Evolutionary conservation across 2,329 filamentous ascomycete genomes (phyloP).

Genomic region (Aspergillus pseudotamarii): DNA sequence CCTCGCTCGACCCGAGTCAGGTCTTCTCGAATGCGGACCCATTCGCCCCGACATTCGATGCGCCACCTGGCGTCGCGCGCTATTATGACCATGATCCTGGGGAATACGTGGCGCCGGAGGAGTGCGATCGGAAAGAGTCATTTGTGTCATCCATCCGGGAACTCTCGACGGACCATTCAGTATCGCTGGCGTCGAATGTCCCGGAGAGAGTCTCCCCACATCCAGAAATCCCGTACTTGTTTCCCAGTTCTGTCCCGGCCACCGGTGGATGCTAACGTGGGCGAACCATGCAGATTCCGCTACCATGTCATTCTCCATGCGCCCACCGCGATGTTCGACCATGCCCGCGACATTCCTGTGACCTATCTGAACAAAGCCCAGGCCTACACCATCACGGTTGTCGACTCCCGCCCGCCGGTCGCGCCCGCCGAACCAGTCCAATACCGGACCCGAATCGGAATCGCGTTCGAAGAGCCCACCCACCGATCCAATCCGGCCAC

Average conservation of each 20-base stretch:
- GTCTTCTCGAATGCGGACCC: background rate
- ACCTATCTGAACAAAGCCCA: constrained; percentile 98
- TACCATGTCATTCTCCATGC: constrained; percentile 87
- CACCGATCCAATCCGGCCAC: constrained; percentile 76
- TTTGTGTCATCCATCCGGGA: background rate
- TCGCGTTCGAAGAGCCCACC: constrained; percentile 90
- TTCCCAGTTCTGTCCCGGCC: background rate
- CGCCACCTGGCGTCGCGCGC: background rate
- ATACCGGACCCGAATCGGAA: constrained; percentile 83
- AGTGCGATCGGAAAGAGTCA: background rate
- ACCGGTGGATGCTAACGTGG: background rate
- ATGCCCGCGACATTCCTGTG: constrained; percentile 85
- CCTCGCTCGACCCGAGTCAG: background rate
- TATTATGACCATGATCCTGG: background rate
- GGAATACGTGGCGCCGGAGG: background rate
- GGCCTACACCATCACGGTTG: constrained; percentile 79
- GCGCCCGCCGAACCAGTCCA: constrained; percentile 62
- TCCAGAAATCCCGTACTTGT: background rate
- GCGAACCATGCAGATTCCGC: background rate
- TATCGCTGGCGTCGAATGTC: background rate
- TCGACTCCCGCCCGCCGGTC: constrained; percentile 69
- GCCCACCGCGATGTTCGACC: constrained; percentile 86
- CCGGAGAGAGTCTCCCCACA: background rate
- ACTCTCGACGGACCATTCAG: background rate
- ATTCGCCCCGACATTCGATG: background rate